Conservation (phyloP, 2,329 filamentous ascomycete genomes). For the Aspergillus ibericus region DNA sequence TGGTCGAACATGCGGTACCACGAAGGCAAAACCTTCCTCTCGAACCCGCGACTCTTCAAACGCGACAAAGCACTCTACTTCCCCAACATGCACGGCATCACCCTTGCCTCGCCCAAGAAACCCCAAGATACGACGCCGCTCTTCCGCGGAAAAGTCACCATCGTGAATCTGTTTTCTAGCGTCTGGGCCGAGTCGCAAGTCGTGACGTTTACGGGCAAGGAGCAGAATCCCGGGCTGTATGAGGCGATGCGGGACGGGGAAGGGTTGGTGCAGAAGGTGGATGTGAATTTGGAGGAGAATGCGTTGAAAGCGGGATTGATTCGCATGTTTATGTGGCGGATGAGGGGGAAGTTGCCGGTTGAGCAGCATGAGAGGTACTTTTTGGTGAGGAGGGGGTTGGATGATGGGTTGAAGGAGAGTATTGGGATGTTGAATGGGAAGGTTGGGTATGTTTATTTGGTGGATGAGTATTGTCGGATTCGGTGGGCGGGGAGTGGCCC, state of each 20-base stretch:
- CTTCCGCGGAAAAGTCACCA: conserved; percentile 69
- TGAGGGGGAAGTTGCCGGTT: conserved; percentile 49
- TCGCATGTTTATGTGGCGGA: conserved; percentile 52
- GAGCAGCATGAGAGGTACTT: conserved; percentile 61
- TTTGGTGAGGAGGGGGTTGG: conserved; percentile 58
- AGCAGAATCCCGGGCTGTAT: conserved; percentile 69
- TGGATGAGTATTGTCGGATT: conserved; percentile 85
- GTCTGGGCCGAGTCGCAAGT: conserved; percentile 84
- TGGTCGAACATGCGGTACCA: conserved; percentile 81
- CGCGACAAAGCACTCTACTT: conserved; percentile 83
- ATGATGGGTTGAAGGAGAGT: conserved; percentile 57
- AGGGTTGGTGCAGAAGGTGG: conserved; percentile 70
- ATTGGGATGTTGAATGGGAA: conserved; percentile 79
- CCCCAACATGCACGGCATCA: conserved; percentile 83
- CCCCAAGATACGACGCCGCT: conserved; percentile 71
- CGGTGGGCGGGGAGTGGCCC: conserved; percentile 82
- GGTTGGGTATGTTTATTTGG: conserved; percentile 89
- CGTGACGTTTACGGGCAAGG: conserved; percentile 65
- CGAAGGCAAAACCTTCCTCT: conserved; percentile 88
- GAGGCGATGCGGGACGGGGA: conserved; percentile 52
- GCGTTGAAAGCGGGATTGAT: conserved; percentile 61
- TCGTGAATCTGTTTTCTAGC: conserved; percentile 80
- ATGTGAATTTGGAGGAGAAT: conserved; percentile 87
- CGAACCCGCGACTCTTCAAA: conserved; percentile 81
- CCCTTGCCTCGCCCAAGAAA: conserved; percentile 61